Evolutionary conservation across 495 filamentous ascomycete genomes (phyloP).

Genomic region (Aspergillus asperescens): DNA sequence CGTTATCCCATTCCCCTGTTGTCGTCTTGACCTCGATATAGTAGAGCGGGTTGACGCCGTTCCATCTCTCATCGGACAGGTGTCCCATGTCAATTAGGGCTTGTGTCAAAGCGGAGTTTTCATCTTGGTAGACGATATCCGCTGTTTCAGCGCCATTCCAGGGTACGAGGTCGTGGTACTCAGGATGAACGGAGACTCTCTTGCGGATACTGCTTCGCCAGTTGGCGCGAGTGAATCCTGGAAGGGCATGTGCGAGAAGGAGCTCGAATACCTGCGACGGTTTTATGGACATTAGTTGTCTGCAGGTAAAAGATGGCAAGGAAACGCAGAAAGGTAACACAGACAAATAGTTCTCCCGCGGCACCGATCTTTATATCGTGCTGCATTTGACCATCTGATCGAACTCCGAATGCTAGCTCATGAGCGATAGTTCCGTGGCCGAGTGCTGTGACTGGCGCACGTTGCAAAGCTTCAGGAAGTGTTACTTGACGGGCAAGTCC

Average conservation of each 20-base stretch:
- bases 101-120: neutral
- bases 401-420: neutral
- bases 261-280: conserved; percentile 5
- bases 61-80: neutral
- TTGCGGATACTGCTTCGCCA: conserved; percentile 7
- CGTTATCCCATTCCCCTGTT: neutral
- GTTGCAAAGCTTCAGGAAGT: too few species aligned
- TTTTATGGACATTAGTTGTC: neutral
- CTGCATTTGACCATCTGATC: neutral
- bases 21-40: conserved; percentile 8
- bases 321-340: neutral
- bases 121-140: conserved; percentile 2
- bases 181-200: neutral
- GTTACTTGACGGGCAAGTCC: too few species aligned
- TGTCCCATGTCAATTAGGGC: neutral
- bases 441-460: too few species aligned
- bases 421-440: neutral
- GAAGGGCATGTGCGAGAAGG: neutral
- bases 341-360: conserved; percentile 4
- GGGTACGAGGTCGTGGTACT: neutral
- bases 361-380: conserved; percentile 5
- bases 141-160: conserved; percentile 4
- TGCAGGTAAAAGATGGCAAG: neutral
- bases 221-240: neutral
- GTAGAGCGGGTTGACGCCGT: neutral